phyloP scores from a whole-genome alignment of 2,329 filamentous ascomycete genomes.

The Alternaria alternata region DNA sequence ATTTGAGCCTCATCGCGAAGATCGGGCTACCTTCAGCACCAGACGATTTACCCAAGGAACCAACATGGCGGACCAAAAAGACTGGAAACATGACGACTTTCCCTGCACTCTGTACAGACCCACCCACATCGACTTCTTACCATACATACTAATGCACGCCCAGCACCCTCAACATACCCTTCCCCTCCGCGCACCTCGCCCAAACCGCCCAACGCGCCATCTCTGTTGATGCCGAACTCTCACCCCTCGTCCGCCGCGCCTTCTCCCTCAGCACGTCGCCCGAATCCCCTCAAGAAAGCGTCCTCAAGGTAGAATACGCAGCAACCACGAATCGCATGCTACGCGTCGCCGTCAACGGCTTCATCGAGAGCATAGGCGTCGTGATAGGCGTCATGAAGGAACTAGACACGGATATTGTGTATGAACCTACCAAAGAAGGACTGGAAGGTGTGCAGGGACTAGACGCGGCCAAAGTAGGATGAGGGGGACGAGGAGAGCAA shows the following conservation, averaged over 20 bases:
- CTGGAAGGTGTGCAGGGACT: slow-evolving; percentile 73
- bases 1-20: slow-evolving; percentile 27
- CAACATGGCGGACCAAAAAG: slow-evolving; percentile 24
- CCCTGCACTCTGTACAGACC: slow-evolving; percentile 51
- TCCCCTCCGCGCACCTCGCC: slow-evolving; percentile 82
- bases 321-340: slow-evolving; percentile 97
- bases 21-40: not conserved
- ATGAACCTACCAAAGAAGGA: slow-evolving; percentile 52
- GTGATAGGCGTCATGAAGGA: slow-evolving; percentile 91
- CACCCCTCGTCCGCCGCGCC: slow-evolving; percentile 77
- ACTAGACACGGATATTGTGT: slow-evolving; percentile 83
- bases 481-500: not conserved
- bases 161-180: slow-evolving; percentile 78
- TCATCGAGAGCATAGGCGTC: slow-evolving; percentile 87
- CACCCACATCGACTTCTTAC: not conserved
- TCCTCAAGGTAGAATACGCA: slow-evolving; percentile 78
- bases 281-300: slow-evolving; percentile 39
- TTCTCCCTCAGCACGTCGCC: slow-evolving; percentile 63
- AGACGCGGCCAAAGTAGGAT: slow-evolving; percentile 70
- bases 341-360: slow-evolving; percentile 92
- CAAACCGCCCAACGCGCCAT: slow-evolving; percentile 77
- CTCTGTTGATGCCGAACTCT: slow-evolving; percentile 88
- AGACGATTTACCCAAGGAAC: not conserved
- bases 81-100: slow-evolving; percentile 39
- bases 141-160: not conserved